Base-by-base conservation (phyloP, 805 yeast species). In the Suhomyces xylopsoci region DNA sequence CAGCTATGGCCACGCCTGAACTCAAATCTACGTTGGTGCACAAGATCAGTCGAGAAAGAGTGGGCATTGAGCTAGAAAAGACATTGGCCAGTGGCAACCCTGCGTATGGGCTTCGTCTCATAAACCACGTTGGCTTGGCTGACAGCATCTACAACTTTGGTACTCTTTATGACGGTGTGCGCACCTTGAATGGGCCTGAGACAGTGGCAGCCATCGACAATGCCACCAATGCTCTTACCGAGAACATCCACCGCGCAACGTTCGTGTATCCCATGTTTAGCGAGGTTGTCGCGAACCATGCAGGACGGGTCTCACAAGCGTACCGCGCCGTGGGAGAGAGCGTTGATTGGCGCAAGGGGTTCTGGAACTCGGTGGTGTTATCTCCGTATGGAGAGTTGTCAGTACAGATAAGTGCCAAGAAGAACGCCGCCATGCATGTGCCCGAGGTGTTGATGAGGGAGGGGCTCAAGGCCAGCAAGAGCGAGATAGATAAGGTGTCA, bases 1-100 rank as follows among this genome's bases (percentile, higher is more conserved):
- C 69, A 1, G 87, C 93, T 0, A 91, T 94, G 96, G 73, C 67
- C 34, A 76, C 78, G 36, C 68, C 71, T 1, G 79, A 76, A 7
- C 83, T 93, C 49, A 83, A 81, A 56, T 55, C 64, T 0, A 84
- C 88, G 1, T 76, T 94, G 47, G 67, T 77, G 17, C 76, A 79
- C 26, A 94, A 94, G 62, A 91, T 94, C 47, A 88, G 96, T 52
- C 78, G 94, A 50, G 99, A 94, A 67, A 78, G 99, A 57, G 83
- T 94, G 15, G 97, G 97, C 2, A 84, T 82, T 5, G 99, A 94
- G 63, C 67, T 92, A 47, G 84, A 79, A 45, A 94, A 94, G 67
- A 87, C 87, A 40, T 71, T 93, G n/a, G 68, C 69, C n/a, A 82
- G 91, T 6, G 63, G 71, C 7, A 77, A 85, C 59, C 88, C 92